Conservation (phyloP, 495 filamentous ascomycete species). For the Astrocystis sublimbata region DNA sequence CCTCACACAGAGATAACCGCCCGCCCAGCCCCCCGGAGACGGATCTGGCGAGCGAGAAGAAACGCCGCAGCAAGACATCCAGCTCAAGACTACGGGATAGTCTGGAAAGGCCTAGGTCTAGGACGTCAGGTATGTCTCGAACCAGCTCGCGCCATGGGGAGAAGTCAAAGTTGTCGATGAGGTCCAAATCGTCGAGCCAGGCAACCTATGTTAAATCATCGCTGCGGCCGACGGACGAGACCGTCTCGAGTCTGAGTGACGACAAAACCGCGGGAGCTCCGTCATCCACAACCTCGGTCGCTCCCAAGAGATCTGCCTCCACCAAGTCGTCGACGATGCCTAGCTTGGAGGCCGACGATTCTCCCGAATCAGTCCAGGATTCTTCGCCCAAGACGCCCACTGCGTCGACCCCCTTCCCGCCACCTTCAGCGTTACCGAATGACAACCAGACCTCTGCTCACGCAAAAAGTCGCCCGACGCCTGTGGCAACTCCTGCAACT, state of each 20-base stretch:
- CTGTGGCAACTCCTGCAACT: constrained; percentile 43
- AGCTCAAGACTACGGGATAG: constrained; percentile 27
- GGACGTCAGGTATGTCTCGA: constrained; percentile 43
- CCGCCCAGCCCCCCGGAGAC: constrained; percentile 60
- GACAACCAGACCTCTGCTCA: constrained; percentile 33
- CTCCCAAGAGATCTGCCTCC: constrained; percentile 56
- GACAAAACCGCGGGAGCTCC: constrained; percentile 23
- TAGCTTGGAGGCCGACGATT: constrained; percentile 42
- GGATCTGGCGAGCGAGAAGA: constrained; percentile 50
- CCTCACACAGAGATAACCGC: constrained; percentile 41
- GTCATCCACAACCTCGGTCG: constrained; percentile 61
- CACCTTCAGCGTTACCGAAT: constrained; percentile 35
- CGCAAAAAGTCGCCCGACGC: constrained; percentile 31
- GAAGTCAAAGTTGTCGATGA: constrained; percentile 47
- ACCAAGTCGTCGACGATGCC: constrained; percentile 39
- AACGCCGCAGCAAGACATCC: constrained; percentile 39
- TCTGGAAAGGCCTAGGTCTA: constrained; percentile 39
- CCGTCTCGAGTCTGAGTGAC: constrained; percentile 52
- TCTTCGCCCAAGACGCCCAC: constrained; percentile 61
- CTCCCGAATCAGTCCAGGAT: constrained; percentile 51
- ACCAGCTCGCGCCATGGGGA: constrained; percentile 46
- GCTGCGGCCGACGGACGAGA: constrained; percentile 23
- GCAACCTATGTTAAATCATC: constrained; percentile 40
- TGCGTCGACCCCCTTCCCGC: constrained; percentile 51
- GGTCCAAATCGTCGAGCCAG: constrained; percentile 51